These are phyloP conservation scores for Phytophthora ohioensis DNA, from an alignment of 352 stramenopile species.

Conservation along the genomic window DNA sequence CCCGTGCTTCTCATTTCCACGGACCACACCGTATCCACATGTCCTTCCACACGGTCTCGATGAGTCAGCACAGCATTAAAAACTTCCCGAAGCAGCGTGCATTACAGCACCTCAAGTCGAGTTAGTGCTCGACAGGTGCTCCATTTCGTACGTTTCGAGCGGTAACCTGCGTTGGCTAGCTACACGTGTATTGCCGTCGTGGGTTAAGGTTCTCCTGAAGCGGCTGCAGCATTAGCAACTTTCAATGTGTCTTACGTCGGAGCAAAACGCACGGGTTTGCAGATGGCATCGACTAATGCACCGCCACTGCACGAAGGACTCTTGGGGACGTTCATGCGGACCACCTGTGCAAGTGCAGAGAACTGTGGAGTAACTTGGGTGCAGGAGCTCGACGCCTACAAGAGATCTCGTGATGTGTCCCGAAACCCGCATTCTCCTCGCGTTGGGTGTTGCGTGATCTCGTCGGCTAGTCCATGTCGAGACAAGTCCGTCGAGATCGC, in stretches of 20 bases:
- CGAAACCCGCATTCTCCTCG: constrained; percentile 26
- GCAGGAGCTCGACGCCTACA: constrained; percentile 9
- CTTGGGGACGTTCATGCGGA: constrained; percentile 9
- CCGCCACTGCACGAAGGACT: constrained; percentile 20
- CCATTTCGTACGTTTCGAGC: constrained; percentile 6
- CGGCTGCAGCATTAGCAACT: constrained; percentile 36
- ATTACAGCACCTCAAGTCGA: constrained; percentile 6
- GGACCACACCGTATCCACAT: no score
- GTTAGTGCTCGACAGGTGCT: constrained; percentile 3
- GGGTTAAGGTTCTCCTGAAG: constrained; percentile 18
- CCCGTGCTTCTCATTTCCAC: no score
- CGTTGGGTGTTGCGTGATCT: constrained; percentile 30
- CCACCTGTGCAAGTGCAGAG: constrained; percentile 22
- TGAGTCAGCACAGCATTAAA: constrained; percentile 15
- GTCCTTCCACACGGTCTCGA: neutral
- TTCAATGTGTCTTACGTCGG: neutral
- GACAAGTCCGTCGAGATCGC: constrained; percentile 24
- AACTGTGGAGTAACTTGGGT: constrained; percentile 13
- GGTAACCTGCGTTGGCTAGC: neutral
- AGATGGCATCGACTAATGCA: constrained; percentile 26
- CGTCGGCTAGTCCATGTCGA: constrained; percentile 21
- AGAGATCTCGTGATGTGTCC: constrained; percentile 20
- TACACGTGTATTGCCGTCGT: neutral
- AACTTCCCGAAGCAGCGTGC: neutral
- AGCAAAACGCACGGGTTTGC: constrained; percentile 8